Evolutionary conservation across 345 rosid species (phyloP).

Genomic region (Acer negundo): DNA sequence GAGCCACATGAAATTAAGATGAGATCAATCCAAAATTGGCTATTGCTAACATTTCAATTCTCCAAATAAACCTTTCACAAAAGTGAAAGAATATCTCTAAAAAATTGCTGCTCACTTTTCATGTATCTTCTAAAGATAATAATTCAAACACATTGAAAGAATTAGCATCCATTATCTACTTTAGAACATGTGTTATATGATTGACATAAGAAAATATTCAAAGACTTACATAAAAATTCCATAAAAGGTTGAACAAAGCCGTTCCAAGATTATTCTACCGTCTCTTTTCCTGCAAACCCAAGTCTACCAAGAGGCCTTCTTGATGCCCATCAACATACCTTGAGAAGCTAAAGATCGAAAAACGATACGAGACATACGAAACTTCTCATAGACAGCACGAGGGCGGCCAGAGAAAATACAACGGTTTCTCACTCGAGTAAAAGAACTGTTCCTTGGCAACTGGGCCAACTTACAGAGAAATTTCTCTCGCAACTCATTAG

Average conservation of each 20-base stretch:
- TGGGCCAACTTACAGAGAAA: conserved; percentile 47
- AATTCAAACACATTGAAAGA: not conserved
- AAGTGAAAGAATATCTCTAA: not conserved
- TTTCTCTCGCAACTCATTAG: conserved; percentile 53
- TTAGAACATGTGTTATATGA: not conserved
- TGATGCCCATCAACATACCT: conserved; percentile 37
- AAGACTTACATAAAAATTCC: not conserved
- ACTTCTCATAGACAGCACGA: conserved; percentile 46
- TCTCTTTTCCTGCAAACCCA: not conserved
- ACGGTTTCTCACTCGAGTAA: conserved; percentile 52
- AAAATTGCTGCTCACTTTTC: not conserved
- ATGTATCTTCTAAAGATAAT: not conserved
- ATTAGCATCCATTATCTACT: not conserved
- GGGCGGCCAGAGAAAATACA: conserved; percentile 61
- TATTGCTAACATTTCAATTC: not conserved
- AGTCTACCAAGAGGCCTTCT: conserved; percentile 46
- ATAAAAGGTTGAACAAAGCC: not conserved
- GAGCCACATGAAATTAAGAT: not conserved
- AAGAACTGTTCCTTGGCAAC: conserved; percentile 67
- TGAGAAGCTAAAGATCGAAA: conserved; percentile 39
- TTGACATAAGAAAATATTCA: too few species aligned
- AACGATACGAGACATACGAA: conserved; percentile 50
- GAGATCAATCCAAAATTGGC: not conserved
- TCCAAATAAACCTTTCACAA: not conserved
- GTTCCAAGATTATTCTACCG: not conserved